phyloP scores from a whole-genome alignment of 208 protist genomes.

The Crithidia thermophila region DNA sequence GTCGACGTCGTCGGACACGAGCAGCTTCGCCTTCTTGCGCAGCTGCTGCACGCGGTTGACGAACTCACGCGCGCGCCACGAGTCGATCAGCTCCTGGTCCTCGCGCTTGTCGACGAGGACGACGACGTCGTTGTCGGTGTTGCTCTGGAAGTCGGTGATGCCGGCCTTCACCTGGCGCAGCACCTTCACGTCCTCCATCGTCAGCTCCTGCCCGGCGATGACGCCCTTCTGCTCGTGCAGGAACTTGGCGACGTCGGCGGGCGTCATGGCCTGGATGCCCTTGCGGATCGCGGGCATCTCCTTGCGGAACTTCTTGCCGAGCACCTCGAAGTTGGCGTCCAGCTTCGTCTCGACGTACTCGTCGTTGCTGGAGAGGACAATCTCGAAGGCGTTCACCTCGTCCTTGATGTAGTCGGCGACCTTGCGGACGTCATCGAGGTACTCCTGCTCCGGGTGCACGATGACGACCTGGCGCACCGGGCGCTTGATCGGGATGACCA shows the following conservation, averaged over 20 bases:
- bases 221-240: constrained; percentile 44
- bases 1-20: constrained; percentile 66
- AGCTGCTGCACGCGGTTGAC: constrained; percentile 97
- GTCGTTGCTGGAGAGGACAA: constrained; percentile 65
- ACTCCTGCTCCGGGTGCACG: constrained; percentile 76
- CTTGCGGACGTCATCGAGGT: constrained; percentile 75
- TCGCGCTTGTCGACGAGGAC: constrained; percentile 90
- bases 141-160: constrained; percentile 86
- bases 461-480: constrained; percentile 92
- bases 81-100: constrained; percentile 82
- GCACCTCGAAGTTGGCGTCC: constrained; percentile 88
- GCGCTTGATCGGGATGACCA: constrained; percentile 92
- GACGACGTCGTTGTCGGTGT: constrained; percentile 88
- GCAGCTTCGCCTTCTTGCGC: constrained; percentile 95
- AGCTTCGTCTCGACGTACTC: constrained; percentile 88
- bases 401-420: constrained; percentile 91
- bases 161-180: constrained; percentile 82
- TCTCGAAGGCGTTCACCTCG: constrained; percentile 93
- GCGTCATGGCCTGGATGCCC: constrained; percentile 71
- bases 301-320: constrained; percentile 90
- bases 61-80: constrained; percentile 94
- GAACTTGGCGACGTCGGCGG: constrained; percentile 56
- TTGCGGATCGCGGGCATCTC: constrained; percentile 85
- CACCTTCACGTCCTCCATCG: constrained; percentile 89
- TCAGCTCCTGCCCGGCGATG: constrained; percentile 72